Evolutionary conservation across 768 basidiomycete genomes (phyloP), one percentile per base, ranked within the genome.

Genomic region (Hypholoma fasciculare): DNA sequence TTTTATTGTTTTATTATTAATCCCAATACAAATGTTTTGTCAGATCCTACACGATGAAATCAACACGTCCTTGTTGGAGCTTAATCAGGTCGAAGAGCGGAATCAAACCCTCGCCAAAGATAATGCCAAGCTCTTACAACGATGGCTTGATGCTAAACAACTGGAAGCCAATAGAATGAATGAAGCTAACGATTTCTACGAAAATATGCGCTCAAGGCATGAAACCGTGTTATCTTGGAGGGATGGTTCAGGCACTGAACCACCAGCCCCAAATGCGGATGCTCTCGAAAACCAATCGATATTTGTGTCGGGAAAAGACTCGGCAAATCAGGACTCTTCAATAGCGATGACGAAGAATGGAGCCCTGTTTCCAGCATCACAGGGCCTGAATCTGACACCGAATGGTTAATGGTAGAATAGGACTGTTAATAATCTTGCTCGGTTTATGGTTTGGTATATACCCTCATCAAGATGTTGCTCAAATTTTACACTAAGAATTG

Each of bases 81-180:
- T 98, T 12, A 85, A 88, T 44, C 92, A 96, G 67, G 87, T 96
- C 23, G 89, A 92, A 56, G 87, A 94, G 60, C 87, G 92, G 37
- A 97, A 96, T 69, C 80, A 86, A 66, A 88, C 79, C n/a, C 82
- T 99, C 36, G 85, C 86, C 50, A 90, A 89, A 65, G 96, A 99
- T 72, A 99, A 99, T 65, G 95, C 95, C 23, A 90, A 93, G 66
- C 84, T 99, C 26, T 81, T 98, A 1, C 94, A 97, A 70, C 89
- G 96, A 16, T 99, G 97, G 96, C 81, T 98, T 8, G 97, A 98
- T 66, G 88, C 90, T 62, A 97, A 97, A 75, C 94, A 97, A 69
- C 76, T 81, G 12, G 95, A 96, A 67, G 96, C 90, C 8, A 94
- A 95, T 72, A 88, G 87, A 74, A 92, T 99, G 91, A 98, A 98